Percentiles rank a stretch among this genome's conserved stretches.
These are phyloP conservation scores for Przewalskia tangutica DNA, from an alignment of 257 asterid genomes.

Conservation along the genomic window DNA sequence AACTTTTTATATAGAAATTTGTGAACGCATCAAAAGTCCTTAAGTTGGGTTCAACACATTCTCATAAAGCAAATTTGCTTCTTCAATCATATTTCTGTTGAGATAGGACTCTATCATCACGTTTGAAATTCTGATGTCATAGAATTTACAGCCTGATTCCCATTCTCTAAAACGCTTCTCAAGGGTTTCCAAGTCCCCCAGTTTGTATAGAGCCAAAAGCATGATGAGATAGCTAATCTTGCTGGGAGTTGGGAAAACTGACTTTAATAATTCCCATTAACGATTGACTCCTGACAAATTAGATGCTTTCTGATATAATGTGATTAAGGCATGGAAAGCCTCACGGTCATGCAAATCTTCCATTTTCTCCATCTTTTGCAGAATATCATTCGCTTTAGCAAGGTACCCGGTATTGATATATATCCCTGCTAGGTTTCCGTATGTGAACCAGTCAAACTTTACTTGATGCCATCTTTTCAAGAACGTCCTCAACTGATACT, in stretches of 20 bases:
- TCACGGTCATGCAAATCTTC: slow-evolving; percentile 11
- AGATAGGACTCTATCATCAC: slow-evolving; percentile 55
- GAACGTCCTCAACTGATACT: slow-evolving; percentile 38
- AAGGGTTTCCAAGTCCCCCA: slow-evolving; percentile 42
- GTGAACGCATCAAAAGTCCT: slow-evolving; percentile 35
- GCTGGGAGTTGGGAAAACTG: slow-evolving; percentile 8
- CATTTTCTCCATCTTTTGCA: slow-evolving; percentile 38
- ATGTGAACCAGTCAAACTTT: slow-evolving; percentile 39
- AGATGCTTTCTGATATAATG: slow-evolving; percentile 39
- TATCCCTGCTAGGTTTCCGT: slow-evolving; percentile 52
- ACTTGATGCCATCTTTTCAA: slow-evolving; percentile 49
- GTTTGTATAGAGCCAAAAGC: slow-evolving; percentile 20
- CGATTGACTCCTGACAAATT: slow-evolving; percentile 43
- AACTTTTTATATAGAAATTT: slow-evolving; percentile 28
- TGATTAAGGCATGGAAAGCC: slow-evolving; percentile 30
- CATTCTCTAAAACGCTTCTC: slow-evolving; percentile 50
- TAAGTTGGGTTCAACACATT: slow-evolving; percentile 30
- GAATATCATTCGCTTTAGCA: slow-evolving; percentile 37
- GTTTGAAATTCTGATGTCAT: slow-evolving; percentile 50
- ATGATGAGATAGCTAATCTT: slow-evolving; percentile 19
- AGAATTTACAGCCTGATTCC: slow-evolving; percentile 30
- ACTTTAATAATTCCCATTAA: slow-evolving; percentile 17
- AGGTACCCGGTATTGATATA: slow-evolving; percentile 32
- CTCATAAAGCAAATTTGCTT: slow-evolving; percentile 44
- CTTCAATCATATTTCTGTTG: slow-evolving; percentile 36